These are phyloP conservation scores for Colletotrichum incanum DNA, from an alignment of 2,329 filamentous ascomycete species.

Conservation along the genomic window DNA sequence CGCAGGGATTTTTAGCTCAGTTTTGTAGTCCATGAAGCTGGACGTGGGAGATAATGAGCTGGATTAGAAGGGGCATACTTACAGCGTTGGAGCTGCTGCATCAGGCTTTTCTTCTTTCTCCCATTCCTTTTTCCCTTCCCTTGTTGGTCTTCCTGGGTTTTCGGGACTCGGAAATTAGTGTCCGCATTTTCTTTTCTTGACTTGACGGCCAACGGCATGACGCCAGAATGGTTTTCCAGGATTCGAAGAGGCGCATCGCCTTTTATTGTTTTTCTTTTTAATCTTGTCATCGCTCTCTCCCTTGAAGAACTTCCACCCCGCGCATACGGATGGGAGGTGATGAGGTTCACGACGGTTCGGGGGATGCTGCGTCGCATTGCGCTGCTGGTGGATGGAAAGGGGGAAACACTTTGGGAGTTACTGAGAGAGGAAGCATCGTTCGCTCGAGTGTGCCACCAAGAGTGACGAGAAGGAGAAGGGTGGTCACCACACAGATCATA, in stretches of 20 bases:
- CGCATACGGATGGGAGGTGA: background rate
- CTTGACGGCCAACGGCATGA: conserved; percentile 5
- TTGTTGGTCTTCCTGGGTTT: background rate
- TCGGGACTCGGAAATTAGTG: background rate
- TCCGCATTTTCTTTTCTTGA: background rate
- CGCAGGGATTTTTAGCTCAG: background rate
- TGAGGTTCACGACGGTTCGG: background rate
- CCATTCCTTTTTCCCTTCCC: background rate
- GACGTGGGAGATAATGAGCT: background rate
- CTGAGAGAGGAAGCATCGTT: conserved; percentile 7
- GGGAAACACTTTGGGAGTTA: background rate
- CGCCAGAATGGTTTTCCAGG: background rate
- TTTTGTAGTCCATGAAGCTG: background rate
- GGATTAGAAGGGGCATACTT: conserved; percentile 12
- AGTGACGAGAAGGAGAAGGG: background rate
- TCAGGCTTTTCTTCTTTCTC: background rate
- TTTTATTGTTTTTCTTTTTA: background rate
- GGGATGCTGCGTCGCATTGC: conserved; percentile 1
- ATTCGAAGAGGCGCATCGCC: background rate
- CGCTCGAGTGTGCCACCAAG: background rate
- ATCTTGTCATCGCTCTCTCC: background rate
- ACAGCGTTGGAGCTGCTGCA: conserved; percentile 20
- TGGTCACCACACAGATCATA: background rate
- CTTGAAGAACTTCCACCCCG: background rate
- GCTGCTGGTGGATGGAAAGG: background rate